phyloP scores from a whole-genome alignment of 257 asterid species.

The Solanum ossicruentum region DNA sequence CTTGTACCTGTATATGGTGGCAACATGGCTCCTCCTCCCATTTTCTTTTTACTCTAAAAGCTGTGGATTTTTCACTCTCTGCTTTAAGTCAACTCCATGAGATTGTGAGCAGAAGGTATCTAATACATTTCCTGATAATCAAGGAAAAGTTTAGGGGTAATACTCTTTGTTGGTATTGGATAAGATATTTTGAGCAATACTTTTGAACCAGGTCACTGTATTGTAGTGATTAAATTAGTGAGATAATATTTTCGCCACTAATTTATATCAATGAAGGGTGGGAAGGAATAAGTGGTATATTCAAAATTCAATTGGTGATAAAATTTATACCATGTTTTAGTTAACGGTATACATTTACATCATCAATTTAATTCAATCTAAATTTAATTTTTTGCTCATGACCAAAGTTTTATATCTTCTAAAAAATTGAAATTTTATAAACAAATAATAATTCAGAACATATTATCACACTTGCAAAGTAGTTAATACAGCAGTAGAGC shows the following conservation, averaged over 20 bases:
- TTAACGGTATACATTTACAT: too few relatives aligned
- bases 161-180: not conserved
- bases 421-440: too few relatives aligned
- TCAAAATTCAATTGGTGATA: not conserved
- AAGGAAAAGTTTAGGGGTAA: not conserved
- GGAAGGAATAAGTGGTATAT: not conserved
- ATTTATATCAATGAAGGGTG: not conserved
- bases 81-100: not conserved
- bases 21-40: conserved; percentile 39
- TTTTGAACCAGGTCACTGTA: not conserved
- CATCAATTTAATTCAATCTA: too few relatives aligned
- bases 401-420: too few relatives aligned
- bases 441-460: too few relatives aligned
- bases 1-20: not conserved
- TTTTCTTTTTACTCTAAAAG: not conserved
- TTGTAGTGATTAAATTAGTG: not conserved
- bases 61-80: not conserved
- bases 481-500: not conserved
- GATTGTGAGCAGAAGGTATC: not conserved
- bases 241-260: too few relatives aligned
- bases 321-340: too few relatives aligned
- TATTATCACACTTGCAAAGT: not conserved
- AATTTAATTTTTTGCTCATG: too few relatives aligned
- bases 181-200: not conserved
- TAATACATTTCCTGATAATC: not conserved